Evolutionary conservation across 495 filamentous ascomycete genomes (phyloP).

Genomic region (Lasiosphaeria ovina): DNA sequence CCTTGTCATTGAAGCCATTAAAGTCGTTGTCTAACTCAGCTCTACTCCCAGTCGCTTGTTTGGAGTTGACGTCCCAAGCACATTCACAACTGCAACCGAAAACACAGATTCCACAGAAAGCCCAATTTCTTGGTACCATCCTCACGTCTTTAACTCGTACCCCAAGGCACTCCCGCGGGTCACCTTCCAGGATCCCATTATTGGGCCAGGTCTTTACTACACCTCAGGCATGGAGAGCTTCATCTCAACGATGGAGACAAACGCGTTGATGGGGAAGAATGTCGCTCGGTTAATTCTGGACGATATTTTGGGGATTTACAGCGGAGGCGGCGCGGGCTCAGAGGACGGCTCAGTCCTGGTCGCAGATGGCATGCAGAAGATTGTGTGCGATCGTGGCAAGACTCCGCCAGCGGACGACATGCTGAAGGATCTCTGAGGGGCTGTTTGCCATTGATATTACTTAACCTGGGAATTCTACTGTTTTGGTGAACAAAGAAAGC

Average conservation of each 20-base stretch:
- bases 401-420: conserved; percentile 2
- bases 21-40: neutral
- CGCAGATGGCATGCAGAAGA: conserved; percentile 1
- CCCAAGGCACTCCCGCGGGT: conserved; percentile 78
- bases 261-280: conserved; percentile 91
- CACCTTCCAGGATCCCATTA: conserved; percentile 78
- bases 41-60: conserved; percentile 32
- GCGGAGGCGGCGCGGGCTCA: neutral
- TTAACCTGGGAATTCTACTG: too few species aligned
- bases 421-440: conserved; percentile 4
- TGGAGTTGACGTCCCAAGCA: conserved; percentile 42
- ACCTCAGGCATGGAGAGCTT: conserved; percentile 93
- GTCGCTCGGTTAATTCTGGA: conserved; percentile 77
- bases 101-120: conserved; percentile 20
- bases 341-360: neutral
- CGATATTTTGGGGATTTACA: conserved; percentile 33
- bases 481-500: too few species aligned
- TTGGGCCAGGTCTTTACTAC: conserved; percentile 76
- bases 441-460: too few species aligned
- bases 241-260: conserved; percentile 98
- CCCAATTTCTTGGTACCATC: conserved; percentile 75
- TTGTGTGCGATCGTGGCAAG: conserved; percentile 15
- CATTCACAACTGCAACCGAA: conserved; percentile 23
- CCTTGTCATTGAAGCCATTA: neutral
- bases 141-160: conserved; percentile 73